A percentile compares a stretch with the other conserved stretches of the same genome.
phyloP scores from a whole-genome alignment of 768 basidiomycete genomes.

The Boletus coccyginus region DNA sequence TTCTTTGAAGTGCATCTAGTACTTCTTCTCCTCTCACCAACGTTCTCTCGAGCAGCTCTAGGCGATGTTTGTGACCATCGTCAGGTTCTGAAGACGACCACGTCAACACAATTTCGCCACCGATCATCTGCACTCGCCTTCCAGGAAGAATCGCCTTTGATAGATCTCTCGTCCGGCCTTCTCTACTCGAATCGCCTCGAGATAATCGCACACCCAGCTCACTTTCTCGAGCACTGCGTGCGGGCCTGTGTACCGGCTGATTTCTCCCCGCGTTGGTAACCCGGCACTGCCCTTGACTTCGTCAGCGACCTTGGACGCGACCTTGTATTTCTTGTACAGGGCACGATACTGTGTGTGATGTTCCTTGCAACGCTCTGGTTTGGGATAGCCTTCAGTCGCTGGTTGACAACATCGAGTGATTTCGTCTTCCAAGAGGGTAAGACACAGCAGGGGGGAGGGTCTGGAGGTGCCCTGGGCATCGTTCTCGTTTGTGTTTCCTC shows the following conservation, averaged over 20 bases:
- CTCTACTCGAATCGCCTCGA: constrained; percentile 34
- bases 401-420: constrained; percentile 20
- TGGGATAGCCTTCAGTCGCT: constrained; percentile 5
- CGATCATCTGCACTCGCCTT: constrained; percentile 17
- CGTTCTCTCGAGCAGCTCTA: constrained; percentile 26
- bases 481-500: too few relatives aligned
- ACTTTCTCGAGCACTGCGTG: constrained; percentile 16
- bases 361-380: constrained; percentile 18
- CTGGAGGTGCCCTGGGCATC: too few relatives aligned
- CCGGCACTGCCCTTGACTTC: constrained; percentile 2
- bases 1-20: not conserved
- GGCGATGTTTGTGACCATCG: constrained; percentile 27
- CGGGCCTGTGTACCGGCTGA: constrained; percentile 13
- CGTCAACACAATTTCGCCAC: not conserved
- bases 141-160: constrained; percentile 31
- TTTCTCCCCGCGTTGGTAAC: constrained; percentile 19
- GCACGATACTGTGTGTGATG: constrained; percentile 27
- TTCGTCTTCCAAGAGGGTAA: constrained; percentile 25
- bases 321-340: constrained; percentile 24
- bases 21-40: constrained; percentile 25
- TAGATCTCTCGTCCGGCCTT: constrained; percentile 31
- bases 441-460: constrained; percentile 3
- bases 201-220: constrained; percentile 24
- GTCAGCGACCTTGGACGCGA: constrained; percentile 27
- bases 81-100: constrained; percentile 16